Evolutionary conservation across 176 grass and related monocot genomes (phyloP), one percentile per base, ranked within the genome.

Genomic region (Luzula sylvatica): DNA sequence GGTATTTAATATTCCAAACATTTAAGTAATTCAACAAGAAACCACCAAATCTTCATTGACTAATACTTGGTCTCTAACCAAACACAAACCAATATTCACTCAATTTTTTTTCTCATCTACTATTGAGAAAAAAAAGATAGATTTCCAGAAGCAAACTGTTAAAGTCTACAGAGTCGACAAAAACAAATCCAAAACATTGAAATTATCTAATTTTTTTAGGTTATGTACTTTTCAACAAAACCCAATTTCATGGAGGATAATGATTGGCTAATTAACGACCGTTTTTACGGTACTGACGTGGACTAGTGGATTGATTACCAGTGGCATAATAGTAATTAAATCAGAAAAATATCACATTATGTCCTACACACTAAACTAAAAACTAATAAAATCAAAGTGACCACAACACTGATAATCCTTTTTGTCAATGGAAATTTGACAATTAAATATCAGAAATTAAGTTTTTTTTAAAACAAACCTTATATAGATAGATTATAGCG

Each of bases 401-500:
- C 14, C 14, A 19, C 24, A 9, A 27, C 23, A 55, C 16, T 32
- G 12, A 13, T 11, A 55, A 55, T 27, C 23, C 9, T 28, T 15
- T 24, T 24, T 14, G 52, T 7, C 13, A 20, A 1, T 20, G 46
- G 15, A 20, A 51, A 51, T 22, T 21, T 18, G 16, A 21, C 8
- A 22, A 15, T 1, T 7, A 60, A 35, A 50, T 57, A 50, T 58
- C 49, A 59, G 42, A 41, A 65, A 66, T 69, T 47, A 20, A 42
- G 32, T 25, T 29, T 64, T 19, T 53, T 39, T 14, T 27, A 62
- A 16, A 49, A 42, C 15, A 15, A 32, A 38, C 28, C n/a, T 14
- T 35, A 59, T 15, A 48, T 1, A 61, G 64, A 27, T 43, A 38
- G 15, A 23, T 63, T 68, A 99, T 12, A 99, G 61, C 40, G 78